Base-by-base conservation (phyloP, 1,284 basidiomycete genomes). In the Naganishia sp. region DNA sequence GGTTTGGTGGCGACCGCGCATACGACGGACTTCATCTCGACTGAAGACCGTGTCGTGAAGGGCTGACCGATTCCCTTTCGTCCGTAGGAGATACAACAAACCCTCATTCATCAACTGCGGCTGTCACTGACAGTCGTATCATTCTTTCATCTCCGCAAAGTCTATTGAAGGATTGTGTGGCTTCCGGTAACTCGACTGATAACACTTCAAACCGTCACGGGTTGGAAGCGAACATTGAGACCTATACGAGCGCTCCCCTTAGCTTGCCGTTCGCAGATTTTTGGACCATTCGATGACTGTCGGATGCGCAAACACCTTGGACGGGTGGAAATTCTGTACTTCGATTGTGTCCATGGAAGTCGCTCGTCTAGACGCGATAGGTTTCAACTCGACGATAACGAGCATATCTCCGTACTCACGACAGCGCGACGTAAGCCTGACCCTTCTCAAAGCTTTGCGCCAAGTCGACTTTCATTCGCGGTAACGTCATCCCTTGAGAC, bases 401-500 rank as follows among this genome's bases (percentile, higher is more conserved):
- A 25, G 21, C 15, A 21, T 15, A 39, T 2, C 6, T 28, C 17
- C 25, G 18, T 9, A 61, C 65, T 61, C 45, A 60, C 65, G 66
- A 67, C 23, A 67, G 28, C 18, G 66, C 66, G 32, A 67, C 66
- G 31, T 67, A 67, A 42, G 66, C 67, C 49, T 68, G 67, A 7
- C 67, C 67, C 45, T 68, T 68, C 46, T 68, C 67, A 45, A 68
- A 83, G 18, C 81, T 79, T 65, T 79, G 79, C 65, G 75, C 72
- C 55, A 83, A 76, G 63, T 83, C 81, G 39, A 82, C 79, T 65
- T 79, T 80, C 71, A 81, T 77, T 35, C 79, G 72, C 11, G 61
- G 53, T 25, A 67, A n/a, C 7, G 66, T 67, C 35, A 64, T 63
- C 17, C 66, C 66, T 50, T 67, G 66, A 23, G 66, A 58, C 78